Conservation (phyloP, 176 grass and related monocot species). For the Aegilops umbellulata region DNA sequence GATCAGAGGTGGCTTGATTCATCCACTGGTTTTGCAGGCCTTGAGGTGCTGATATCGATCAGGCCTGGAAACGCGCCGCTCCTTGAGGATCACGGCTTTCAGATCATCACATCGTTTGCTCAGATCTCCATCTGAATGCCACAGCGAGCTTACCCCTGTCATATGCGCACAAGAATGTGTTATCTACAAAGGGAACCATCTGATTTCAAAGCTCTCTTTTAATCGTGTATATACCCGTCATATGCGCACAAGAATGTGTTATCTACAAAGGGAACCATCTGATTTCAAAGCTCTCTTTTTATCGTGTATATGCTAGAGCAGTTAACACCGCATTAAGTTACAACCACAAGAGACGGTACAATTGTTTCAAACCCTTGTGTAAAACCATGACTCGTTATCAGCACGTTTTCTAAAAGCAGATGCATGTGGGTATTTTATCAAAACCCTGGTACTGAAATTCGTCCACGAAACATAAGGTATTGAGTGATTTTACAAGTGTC, state of each 20-base stretch:
- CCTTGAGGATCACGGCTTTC: constrained; percentile 64
- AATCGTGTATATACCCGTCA: neutral
- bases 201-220: neutral
- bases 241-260: neutral
- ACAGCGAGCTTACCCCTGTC: neutral
- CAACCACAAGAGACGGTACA: neutral
- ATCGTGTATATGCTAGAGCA: neutral
- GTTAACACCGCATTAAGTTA: neutral
- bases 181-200: neutral
- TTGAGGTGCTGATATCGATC: constrained; percentile 70
- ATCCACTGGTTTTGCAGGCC: constrained; percentile 40
- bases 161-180: neutral
- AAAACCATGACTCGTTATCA: neutral
- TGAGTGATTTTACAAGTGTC: neutral
- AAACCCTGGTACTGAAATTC: neutral
- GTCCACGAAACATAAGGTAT: neutral
- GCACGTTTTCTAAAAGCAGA: neutral
- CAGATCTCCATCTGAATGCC: constrained; percentile 46
- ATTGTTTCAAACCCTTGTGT: constrained; percentile 11
- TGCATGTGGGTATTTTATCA: neutral
- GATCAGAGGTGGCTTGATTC: neutral
- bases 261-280: neutral
- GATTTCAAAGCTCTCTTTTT: neutral
- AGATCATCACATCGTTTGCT: constrained; percentile 63
- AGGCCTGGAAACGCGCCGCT: constrained; percentile 73